phyloP scores from a whole-genome alignment of 2,329 filamentous ascomycete species.

The Corynespora cassiicola region DNA sequence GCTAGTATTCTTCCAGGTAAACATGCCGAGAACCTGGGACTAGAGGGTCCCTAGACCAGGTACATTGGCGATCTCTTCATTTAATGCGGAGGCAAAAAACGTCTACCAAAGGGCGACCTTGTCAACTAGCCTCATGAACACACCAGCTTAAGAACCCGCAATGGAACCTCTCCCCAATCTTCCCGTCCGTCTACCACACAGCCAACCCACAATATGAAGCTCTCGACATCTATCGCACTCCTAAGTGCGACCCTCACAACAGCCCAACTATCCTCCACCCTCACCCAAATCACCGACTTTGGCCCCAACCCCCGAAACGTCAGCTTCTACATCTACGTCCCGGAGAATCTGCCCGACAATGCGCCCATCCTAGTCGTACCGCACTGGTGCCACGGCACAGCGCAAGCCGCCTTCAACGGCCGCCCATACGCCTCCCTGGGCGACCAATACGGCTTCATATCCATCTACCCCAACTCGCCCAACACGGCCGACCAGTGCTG shows the following conservation, averaged over 20 bases:
- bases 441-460: slow-evolving; percentile 42
- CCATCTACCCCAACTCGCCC: slow-evolving; percentile 39
- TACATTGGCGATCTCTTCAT: no score
- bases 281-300: slow-evolving; percentile 36
- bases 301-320: slow-evolving; percentile 43
- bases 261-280: slow-evolving; percentile 25
- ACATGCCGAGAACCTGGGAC: no score
- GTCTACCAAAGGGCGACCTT: no score
- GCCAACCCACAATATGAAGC: background rate
- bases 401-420: slow-evolving; percentile 33
- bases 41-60: no score
- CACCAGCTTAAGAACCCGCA: no score
- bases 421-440: slow-evolving; percentile 36
- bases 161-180: slow-evolving; percentile 1
- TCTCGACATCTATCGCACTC: background rate
- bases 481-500: slow-evolving; percentile 40
- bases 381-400: slow-evolving; percentile 43
- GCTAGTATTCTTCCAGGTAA: no score
- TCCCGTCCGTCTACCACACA: slow-evolving; percentile 2
- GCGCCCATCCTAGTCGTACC: slow-evolving; percentile 39
- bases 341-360: slow-evolving; percentile 31
- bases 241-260: background rate
- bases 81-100: no score
- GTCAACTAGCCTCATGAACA: no score
- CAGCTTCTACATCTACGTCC: slow-evolving; percentile 41